Percentiles rank a stretch among this genome's conserved stretches.
Conservation (phyloP, 495 filamentous ascomycete species). For the Haplographium delicatum region DNA sequence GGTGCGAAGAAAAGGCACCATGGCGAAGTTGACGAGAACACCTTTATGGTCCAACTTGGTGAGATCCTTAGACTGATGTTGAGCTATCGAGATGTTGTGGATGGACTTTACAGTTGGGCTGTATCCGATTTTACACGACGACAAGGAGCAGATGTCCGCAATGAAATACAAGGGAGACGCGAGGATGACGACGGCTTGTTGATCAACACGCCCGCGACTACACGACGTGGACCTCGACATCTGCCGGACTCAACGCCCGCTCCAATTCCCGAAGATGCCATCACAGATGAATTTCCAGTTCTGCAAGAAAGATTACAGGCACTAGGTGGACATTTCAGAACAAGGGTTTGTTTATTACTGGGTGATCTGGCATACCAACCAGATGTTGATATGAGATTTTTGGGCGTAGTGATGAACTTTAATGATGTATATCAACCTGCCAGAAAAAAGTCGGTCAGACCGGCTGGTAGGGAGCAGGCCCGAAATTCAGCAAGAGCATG, state of each 20-base stretch:
- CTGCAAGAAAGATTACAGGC: conserved; percentile 64
- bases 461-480: conserved; percentile 13
- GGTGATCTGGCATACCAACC: conserved; percentile 90
- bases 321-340: conserved; percentile 68
- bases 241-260: conserved; percentile 19
- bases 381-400: conserved; percentile 90
- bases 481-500: conserved; percentile 17
- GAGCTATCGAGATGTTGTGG: conserved; percentile 85
- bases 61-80: conserved; percentile 94
- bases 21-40: conserved; percentile 54
- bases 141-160: conserved; percentile 75
- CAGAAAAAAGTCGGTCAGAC: conserved; percentile 18
- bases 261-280: conserved; percentile 12
- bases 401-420: conserved; percentile 97
- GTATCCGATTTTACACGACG: conserved; percentile 89
- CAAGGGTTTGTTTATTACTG: conserved; percentile 70
- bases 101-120: conserved; percentile 88
- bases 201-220: conserved; percentile 23
- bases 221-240: conserved; percentile 20
- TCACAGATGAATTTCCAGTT: conserved; percentile 61
- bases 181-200: conserved; percentile 31
- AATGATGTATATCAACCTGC: conserved; percentile 80
- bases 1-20: conserved; percentile 51
- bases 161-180: conserved; percentile 59
- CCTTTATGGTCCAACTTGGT: conserved; percentile 86